Evolutionary conservation across 23 red algal species (phyloP), one percentile per base, ranked within the genome.

Genomic region (Gracilaria gracilis): DNA sequence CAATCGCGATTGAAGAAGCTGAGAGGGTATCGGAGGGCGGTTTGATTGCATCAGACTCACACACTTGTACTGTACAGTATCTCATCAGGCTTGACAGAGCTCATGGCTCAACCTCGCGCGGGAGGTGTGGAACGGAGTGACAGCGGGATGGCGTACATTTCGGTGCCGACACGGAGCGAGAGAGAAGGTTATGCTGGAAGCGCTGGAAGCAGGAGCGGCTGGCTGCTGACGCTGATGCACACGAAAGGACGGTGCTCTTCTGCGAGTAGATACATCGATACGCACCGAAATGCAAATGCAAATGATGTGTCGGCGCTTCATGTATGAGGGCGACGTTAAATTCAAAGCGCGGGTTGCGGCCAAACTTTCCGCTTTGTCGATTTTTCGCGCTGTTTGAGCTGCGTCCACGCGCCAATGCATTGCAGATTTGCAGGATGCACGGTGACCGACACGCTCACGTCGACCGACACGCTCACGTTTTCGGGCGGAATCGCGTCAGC

Each of bases 341-440:
- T 55, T 55, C 51, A 55, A 55, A 55, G 9, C 17, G 11, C 1
- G 1, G 16, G 11, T 55, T 9, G n/a, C n/a, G n/a, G n/a, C n/a
- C n/a, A n/a, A n/a, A 1, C 19, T 55, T 55, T 20, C 9, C 27
- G 59, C 59, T 2, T 2, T 29, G 11, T 29, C 59, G 27, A 62
- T 62, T 62, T 62, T 62, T 62, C 19, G 8, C 59, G 24, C 27
- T 55, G 51, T 8, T 31, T 62, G 59, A 62, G 59, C 59, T 62
- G 59, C 59, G 59, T 55, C 14, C 21, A 62, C 24, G 8, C 27
- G 24, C 11, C 59, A 19, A 62, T 62, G 59, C 59, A 62, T 55
- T 9, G 59, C 59, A 62, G 59, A 62, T 62, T 62, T 62, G 59
- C 59, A 62, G 27, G 24, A 62, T 62, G 59, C 59, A 29, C 59